Percentiles rank a stretch among this genome's conserved stretches.
These are phyloP conservation scores for Hypocreales sp. DNA, from an alignment of 2,329 filamentous ascomycete genomes.

Conservation along the genomic window DNA sequence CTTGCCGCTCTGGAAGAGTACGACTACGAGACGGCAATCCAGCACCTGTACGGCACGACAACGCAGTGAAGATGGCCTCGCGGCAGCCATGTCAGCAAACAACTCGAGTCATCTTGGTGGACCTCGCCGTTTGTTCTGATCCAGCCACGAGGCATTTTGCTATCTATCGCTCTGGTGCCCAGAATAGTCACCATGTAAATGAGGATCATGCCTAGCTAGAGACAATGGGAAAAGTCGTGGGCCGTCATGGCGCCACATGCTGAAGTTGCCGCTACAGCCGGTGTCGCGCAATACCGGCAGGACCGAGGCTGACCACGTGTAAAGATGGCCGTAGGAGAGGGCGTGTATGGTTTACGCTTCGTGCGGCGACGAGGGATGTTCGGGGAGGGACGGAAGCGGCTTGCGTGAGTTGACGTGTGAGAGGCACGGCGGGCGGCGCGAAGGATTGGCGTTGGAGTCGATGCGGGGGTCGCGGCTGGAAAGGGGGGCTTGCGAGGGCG, in stretches of 20 bases:
- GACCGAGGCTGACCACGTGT: too few relatives aligned
- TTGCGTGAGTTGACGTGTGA: conserved; percentile 17
- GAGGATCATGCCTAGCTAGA: conserved; percentile 4
- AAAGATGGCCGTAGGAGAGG: too few relatives aligned
- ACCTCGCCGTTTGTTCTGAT: not conserved
- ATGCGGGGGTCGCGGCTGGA: conserved; percentile 1
- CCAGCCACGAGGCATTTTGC: conserved; percentile 2
- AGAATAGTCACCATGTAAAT: conserved; percentile 5
- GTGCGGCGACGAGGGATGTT: conserved; percentile 5
- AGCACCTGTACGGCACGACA: conserved; percentile 18
- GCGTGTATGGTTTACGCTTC: not conserved
- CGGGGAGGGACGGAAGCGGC: conserved; percentile 18
- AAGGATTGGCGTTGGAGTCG: not conserved
- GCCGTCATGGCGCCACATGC: too few relatives aligned
- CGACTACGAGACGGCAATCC: conserved; percentile 30
- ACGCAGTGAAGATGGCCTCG: conserved; percentile 4
- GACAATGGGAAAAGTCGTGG: conserved; percentile 1
- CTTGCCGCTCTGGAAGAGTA: conserved; percentile 52
- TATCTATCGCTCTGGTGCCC: conserved; percentile 5
- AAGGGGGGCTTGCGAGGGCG: conserved; percentile 2
- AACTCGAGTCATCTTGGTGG: conserved; percentile 1
- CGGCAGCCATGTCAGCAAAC: too few relatives aligned
- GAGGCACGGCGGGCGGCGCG: conserved; percentile 1
- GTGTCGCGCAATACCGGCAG: too few relatives aligned
- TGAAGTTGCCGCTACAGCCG: not conserved